Evolutionary conservation across 2,329 filamentous ascomycete genomes (phyloP), one percentile per base, ranked within the genome.

Genomic region (Capronia americana): DNA sequence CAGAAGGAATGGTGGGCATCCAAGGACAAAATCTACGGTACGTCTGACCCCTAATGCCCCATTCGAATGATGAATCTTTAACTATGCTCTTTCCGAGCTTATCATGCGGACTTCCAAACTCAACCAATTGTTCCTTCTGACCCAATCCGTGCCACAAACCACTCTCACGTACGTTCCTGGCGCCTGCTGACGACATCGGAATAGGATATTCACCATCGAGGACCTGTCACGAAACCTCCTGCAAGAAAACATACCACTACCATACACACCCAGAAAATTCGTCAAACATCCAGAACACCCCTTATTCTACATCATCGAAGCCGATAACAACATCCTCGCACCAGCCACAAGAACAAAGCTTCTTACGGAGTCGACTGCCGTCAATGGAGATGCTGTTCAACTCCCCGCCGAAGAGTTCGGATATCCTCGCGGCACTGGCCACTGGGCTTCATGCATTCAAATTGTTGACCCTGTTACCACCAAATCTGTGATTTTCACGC

Each of bases 41-140:
- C 68, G 86, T 82, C 8, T 14, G 12, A 61, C n/a, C 68, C 57
- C 56, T 80, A 80, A 63, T 14, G 62, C 57, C 50, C 24, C 61
- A 51, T 66, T 74, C 72, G 69, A 74, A 84, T 90, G 88, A 92
- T 91, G 90, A 91, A 78, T 84, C 79, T 80, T 65, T 61, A 70
- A 79, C 85, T 84, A 85, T 76, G 72, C 70, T 77, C 67, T 69
- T 73, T 73, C 75, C 68, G 61, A 72, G 70, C 57, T 73, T 76
- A 74, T 77, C 58, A 77, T 82, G 78, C 80, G 83, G 84, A 74
- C 73, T 75, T 76, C 77, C 80, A 78, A 78, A 77, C 78, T 79
- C 84, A 65, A 65, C 89, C 92, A 96, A 96, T 96, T 96, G 93
- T 96, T 96, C 92, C 92, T 96, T 88, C 93, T 96, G 93, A 96